Base-by-base conservation (phyloP, 2,329 filamentous ascomycete genomes). In the Ceratocystis harringtonii region DNA sequence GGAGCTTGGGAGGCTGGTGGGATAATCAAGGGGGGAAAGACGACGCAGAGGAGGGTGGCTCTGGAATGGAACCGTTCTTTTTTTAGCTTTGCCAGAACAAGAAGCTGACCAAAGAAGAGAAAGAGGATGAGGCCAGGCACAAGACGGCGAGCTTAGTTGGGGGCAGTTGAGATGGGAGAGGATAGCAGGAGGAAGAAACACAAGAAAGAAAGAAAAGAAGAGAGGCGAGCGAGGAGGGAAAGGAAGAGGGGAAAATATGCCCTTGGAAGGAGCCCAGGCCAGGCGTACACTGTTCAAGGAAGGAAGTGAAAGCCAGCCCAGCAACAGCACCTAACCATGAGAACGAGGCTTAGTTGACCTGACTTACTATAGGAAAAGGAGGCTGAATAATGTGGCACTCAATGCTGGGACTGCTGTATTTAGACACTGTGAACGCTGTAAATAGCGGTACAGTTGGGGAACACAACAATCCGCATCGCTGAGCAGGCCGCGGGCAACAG, bases 151-250 rank as follows among this genome's bases (percentile, higher is more conserved):
- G 48, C 25, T 22, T 28, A 25, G 12, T 52, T 28, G 22, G 19
- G 22, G 19, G 48, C 8, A 36, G 32, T 36, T 22, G 45, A 50
- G 48, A 17, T 8, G 25, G 28, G 17, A n/a, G 28, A 8, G 28
- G 17, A n/a, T 12, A 25, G 28, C 5, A 5, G 15, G 50, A 15
- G 50, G 25, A 28, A 55, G 48, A 50, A 50, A 22, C 69, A 63
- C 36, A 41, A 41, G 58, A 65, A 67, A 69, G 64, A 68, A 45
- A 65, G 66, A 66, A 70, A 45, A 60, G 66, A 61, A 63, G 60
- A 63, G 66, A 63, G 57, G 66, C 55, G 60, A 63, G 58, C 28
- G 60, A 62, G 66, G 30, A 64, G 57, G 48, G 67, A 66, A 69
- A 68, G 45, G 25, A 62, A 57, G 45, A 48, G 32, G 19, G 50